Conservation (phyloP, 495 filamentous ascomycete genomes). For the Hypoxylon intermedium region DNA sequence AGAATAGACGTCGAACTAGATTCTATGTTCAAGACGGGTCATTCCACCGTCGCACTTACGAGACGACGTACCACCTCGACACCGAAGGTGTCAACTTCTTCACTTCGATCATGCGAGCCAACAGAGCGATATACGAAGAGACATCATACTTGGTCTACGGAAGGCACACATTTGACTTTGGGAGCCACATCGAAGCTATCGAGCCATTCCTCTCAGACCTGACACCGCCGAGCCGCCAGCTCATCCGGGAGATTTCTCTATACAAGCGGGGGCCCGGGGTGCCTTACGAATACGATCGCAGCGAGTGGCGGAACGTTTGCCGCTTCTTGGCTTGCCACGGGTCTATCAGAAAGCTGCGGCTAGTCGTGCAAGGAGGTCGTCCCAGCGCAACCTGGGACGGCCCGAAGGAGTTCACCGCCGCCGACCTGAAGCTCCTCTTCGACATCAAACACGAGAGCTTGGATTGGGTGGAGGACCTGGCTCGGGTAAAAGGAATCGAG, state of each 20-base stretch:
- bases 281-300: slow-evolving; percentile 57
- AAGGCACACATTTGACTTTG: slow-evolving; percentile 60
- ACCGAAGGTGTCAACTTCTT: slow-evolving; percentile 46
- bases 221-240: slow-evolving; percentile 48
- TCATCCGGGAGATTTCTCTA: slow-evolving; percentile 53
- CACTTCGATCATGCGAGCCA: slow-evolving; percentile 54
- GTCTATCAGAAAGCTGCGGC: slow-evolving; percentile 47
- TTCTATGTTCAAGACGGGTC: slow-evolving; percentile 45
- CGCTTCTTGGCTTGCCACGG: slow-evolving; percentile 47
- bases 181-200: slow-evolving; percentile 59
- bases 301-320: slow-evolving; percentile 59
- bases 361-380: slow-evolving; percentile 56
- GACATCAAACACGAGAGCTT: slow-evolving; percentile 50
- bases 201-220: slow-evolving; percentile 64
- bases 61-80: slow-evolving; percentile 56
- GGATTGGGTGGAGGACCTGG: slow-evolving; percentile 49
- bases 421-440: slow-evolving; percentile 51
- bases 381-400: slow-evolving; percentile 51
- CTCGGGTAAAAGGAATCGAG: slow-evolving; percentile 49
- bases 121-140: slow-evolving; percentile 56
- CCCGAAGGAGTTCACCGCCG: slow-evolving; percentile 44
- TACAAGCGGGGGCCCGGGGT: slow-evolving; percentile 58
- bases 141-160: slow-evolving; percentile 57
- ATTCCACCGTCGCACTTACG: slow-evolving; percentile 43
- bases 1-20: slow-evolving; percentile 28